phyloP scores from a whole-genome alignment of 345 rosid species.

The Balakata baccata region DNA sequence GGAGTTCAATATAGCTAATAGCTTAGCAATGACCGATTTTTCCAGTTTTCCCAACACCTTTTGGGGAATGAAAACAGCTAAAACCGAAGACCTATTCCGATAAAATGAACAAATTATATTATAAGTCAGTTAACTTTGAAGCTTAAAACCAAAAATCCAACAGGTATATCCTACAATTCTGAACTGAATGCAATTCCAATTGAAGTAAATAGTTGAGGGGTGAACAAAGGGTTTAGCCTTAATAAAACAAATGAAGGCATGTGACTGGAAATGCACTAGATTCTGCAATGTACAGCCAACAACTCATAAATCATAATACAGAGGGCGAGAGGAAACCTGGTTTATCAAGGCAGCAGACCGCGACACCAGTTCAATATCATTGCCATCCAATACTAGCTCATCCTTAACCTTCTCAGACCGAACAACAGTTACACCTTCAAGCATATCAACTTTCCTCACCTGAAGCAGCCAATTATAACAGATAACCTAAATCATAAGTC shows the following conservation, averaged over 20 bases:
- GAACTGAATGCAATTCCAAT: no score
- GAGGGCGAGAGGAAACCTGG: neutral
- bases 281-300: neutral
- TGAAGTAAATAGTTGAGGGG: no score
- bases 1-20: no score
- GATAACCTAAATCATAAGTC: neutral
- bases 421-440: constrained; percentile 1
- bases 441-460: constrained; percentile 11
- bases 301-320: neutral
- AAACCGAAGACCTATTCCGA: no score
- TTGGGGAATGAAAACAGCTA: no score
- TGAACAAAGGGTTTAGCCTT: no score
- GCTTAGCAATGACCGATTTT: no score
- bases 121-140: no score
- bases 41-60: no score
- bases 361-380: constrained; percentile 4
- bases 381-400: neutral
- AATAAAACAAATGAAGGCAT: neutral
- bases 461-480: neutral
- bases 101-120: no score
- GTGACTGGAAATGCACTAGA: neutral
- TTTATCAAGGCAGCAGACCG: constrained; percentile 7
- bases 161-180: no score
- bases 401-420: constrained; percentile 10
- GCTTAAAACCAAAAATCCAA: no score